A percentile compares a stretch with the other conserved stretches of the same genome.
Evolutionary conservation across 768 basidiomycete genomes (phyloP).

Genomic region (Tylopilus subfusipes): DNA sequence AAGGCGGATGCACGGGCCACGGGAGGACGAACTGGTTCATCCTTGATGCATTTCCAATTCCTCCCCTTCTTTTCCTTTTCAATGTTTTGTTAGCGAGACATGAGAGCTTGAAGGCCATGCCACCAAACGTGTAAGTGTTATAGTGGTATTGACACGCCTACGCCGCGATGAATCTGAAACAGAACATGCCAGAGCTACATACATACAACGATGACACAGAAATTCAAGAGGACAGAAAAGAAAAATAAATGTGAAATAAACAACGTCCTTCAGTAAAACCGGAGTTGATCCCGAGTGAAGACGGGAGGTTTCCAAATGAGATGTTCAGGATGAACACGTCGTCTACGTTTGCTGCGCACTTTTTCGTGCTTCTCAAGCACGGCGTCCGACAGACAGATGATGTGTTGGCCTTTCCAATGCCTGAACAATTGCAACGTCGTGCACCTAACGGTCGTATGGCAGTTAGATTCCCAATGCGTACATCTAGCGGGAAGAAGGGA

Average conservation of each 20-base stretch:
- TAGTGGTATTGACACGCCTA: conserved; percentile 13
- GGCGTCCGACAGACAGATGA: conserved; percentile 87
- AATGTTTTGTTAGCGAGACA: neutral
- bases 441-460: conserved; percentile 59
- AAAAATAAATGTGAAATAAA: neutral
- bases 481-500: neutral
- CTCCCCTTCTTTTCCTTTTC: neutral
- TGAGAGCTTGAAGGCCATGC: neutral
- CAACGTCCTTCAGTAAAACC: conserved; percentile 45
- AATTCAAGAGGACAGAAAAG: neutral
- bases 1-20: conserved; percentile 16
- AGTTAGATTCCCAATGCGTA: neutral
- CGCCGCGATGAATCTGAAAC: conserved; percentile 8
- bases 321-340: conserved; percentile 73
- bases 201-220: conserved; percentile 21
- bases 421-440: conserved; percentile 94
- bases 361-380: conserved; percentile 91
- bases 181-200: conserved; percentile 19
- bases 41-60: conserved; percentile 3
- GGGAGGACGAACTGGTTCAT: neutral
- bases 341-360: conserved; percentile 69
- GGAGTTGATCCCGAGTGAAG: conserved; percentile 84
- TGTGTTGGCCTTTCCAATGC: conserved; percentile 92
- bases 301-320: conserved; percentile 95
- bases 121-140: conserved; percentile 12